These are phyloP conservation scores for Talaromyces sp. DNA, from an alignment of 2,329 filamentous ascomycete species.

Conservation along the genomic window DNA sequence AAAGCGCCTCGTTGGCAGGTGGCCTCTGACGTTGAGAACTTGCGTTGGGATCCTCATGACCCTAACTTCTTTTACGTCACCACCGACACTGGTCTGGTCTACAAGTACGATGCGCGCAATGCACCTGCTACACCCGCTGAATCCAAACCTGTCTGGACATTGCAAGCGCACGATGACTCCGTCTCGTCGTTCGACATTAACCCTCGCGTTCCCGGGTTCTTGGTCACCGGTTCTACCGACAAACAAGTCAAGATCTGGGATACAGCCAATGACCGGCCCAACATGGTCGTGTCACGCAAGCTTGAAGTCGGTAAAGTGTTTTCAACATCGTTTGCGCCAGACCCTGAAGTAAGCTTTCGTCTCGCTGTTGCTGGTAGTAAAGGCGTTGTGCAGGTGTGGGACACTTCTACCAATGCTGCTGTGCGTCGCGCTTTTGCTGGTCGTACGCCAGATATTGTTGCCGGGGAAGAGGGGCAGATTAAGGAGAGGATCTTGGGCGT, in stretches of 20 bases:
- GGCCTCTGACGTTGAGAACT: slow-evolving; percentile 89
- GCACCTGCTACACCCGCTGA: slow-evolving; percentile 68
- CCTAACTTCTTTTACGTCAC: slow-evolving; percentile 92
- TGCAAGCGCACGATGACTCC: slow-evolving; percentile 92
- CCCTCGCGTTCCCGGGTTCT: slow-evolving; percentile 80
- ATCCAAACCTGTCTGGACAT: slow-evolving; percentile 85
- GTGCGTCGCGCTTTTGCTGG: slow-evolving; percentile 80
- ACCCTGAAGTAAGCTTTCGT: slow-evolving; percentile 85
- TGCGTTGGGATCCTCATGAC: slow-evolving; percentile 91
- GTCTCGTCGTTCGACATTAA: slow-evolving; percentile 93
- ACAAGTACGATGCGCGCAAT: slow-evolving; percentile 84
- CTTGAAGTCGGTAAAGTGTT: slow-evolving; percentile 95
- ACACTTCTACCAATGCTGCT: slow-evolving; percentile 87
- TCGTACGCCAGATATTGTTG: slow-evolving; percentile 58
- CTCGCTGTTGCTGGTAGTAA: slow-evolving; percentile 93
- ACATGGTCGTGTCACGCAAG: slow-evolving; percentile 87
- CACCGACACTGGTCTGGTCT: slow-evolving; percentile 85
- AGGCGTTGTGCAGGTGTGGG: slow-evolving; percentile 90
- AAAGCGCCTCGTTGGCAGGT: slow-evolving; percentile 84
- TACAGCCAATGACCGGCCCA: slow-evolving; percentile 73
- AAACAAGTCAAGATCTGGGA: slow-evolving; percentile 98
- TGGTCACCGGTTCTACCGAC: slow-evolving; percentile 91
- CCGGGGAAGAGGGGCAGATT: slow-evolving; percentile 55
- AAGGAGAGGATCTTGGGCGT: slow-evolving; percentile 66
- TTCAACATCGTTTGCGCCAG: slow-evolving; percentile 83